phyloP scores from a whole-genome alignment of 2,329 filamentous ascomycete species.

The Pseudocercospora ulei region DNA sequence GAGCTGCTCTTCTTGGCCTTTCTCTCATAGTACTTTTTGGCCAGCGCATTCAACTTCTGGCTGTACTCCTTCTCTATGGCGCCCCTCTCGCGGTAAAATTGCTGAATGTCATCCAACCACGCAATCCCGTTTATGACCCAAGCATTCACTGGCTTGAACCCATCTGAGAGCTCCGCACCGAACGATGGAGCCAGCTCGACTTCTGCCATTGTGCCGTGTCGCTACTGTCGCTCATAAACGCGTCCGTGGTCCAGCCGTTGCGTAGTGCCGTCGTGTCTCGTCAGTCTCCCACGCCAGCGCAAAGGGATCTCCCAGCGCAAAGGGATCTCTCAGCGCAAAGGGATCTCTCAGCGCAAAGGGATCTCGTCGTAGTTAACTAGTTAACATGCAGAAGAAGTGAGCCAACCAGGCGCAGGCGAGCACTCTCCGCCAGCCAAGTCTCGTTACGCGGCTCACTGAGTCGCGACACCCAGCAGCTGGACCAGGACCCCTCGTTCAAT shows the following conservation, averaged over 20 bases:
- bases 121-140: constrained; percentile 83
- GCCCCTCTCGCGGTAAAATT: constrained; percentile 92
- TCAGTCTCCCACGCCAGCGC: neutral
- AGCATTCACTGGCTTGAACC: constrained; percentile 85
- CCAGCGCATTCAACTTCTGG: constrained; percentile 72
- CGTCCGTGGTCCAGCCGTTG: neutral
- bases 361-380: no score
- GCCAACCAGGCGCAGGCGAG: constrained; percentile 5
- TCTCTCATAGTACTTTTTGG: constrained; percentile 95
- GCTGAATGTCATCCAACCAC: constrained; percentile 94
- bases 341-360: no score
- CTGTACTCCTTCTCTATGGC: constrained; percentile 95
- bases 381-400: neutral
- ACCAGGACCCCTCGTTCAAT: no score
- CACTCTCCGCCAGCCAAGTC: constrained; percentile 4
- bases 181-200: constrained; percentile 76
- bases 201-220: constrained; percentile 59
- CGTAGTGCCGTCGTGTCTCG: neutral
- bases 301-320: no score
- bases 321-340: no score
- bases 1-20: constrained; percentile 81
- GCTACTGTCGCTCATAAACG: constrained; percentile 1
- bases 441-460: constrained; percentile 1
- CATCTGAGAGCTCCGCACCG: constrained; percentile 93
- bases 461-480: neutral